Conservation (phyloP, 345 rosid genomes). For the Cardamine occulta region DNA sequence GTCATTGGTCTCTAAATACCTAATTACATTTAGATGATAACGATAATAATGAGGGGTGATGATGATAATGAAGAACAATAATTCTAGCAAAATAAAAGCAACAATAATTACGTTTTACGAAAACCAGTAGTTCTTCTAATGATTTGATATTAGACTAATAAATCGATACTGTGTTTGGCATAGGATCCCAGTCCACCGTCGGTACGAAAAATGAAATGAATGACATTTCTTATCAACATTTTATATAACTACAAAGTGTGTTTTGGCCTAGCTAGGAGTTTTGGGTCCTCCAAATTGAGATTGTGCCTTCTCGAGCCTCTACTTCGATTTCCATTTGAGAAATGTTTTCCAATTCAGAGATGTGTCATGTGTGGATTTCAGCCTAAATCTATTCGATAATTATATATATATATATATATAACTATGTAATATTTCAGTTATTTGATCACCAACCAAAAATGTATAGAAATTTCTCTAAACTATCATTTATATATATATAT, state of each 20-base stretch:
- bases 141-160: constrained; percentile 18
- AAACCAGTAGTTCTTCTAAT: constrained; percentile 2
- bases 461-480: background rate
- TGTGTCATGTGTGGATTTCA: too few relatives aligned
- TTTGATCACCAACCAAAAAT: background rate
- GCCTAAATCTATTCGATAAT: background rate
- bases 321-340: background rate
- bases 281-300: background rate
- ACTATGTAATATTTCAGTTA: too few relatives aligned
- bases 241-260: background rate
- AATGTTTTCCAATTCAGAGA: background rate
- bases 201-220: background rate
- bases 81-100: constrained; percentile 7
- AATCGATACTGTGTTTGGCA: background rate
- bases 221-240: background rate
- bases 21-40: background rate
- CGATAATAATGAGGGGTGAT: background rate
- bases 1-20: constrained; percentile 1
- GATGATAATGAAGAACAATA: constrained; percentile 28
- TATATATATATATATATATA: too few relatives aligned
- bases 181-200: constrained; percentile 24
- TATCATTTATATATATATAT: background rate
- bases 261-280: background rate
- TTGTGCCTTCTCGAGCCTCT: background rate
- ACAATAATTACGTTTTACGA: background rate